phyloP scores from a whole-genome alignment of 2,329 filamentous ascomycete genomes.

The Kalaharituber pfeilii region DNA sequence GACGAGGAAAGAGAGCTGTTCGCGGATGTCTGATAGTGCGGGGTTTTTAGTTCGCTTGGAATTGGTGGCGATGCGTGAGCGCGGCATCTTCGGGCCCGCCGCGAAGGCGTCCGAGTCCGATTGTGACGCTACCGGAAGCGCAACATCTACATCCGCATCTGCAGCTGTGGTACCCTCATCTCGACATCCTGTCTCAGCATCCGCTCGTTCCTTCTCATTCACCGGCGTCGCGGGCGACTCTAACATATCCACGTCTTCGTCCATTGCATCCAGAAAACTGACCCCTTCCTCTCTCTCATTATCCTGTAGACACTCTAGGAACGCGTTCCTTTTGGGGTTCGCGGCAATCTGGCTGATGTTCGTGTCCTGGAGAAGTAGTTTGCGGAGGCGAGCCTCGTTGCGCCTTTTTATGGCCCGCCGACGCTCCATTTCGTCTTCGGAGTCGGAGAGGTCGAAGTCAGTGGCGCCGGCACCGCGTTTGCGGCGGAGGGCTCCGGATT shows the following conservation, averaged over 20 bases:
- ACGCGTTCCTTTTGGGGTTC: constrained; percentile 76
- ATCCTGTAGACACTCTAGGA: constrained; percentile 79
- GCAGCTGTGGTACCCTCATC: neutral
- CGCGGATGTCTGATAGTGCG: constrained; percentile 12
- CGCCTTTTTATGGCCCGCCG: constrained; percentile 63
- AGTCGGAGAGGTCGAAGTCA: constrained; percentile 77
- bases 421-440: constrained; percentile 57
- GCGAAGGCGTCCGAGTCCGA: neutral
- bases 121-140: neutral
- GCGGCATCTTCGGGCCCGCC: neutral
- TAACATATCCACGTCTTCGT: constrained; percentile 29
- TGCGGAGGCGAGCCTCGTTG: constrained; percentile 82
- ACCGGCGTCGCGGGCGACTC: neutral
- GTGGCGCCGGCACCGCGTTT: constrained; percentile 54
- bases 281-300: constrained; percentile 56
- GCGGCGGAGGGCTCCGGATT: constrained; percentile 67
- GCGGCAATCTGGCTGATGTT: constrained; percentile 78
- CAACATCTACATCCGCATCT: neutral
- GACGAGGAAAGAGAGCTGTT: constrained; percentile 2
- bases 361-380: constrained; percentile 72
- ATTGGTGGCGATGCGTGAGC: neutral
- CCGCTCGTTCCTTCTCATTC: neutral
- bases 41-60: constrained; percentile 8
- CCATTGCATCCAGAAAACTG: constrained; percentile 48
- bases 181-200: neutral